phyloP scores from a whole-genome alignment of 768 basidiomycete species.

The Fomitopsis pulvina region DNA sequence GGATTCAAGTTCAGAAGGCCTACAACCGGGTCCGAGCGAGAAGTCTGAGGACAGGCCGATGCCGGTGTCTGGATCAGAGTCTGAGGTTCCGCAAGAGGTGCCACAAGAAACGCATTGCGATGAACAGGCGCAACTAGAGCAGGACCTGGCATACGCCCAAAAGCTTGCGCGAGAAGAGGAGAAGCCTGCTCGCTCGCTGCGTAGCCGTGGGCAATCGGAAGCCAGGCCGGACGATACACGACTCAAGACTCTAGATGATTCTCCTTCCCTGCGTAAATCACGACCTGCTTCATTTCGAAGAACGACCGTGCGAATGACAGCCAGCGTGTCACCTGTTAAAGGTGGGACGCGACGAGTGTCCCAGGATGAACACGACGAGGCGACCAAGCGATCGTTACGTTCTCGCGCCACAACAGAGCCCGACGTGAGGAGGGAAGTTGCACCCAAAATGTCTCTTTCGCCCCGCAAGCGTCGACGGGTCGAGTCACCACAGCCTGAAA shows the following conservation, averaged over 20 bases:
- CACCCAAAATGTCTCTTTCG: constrained; percentile 11
- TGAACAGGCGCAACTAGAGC: constrained; percentile 6
- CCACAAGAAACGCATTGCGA: neutral
- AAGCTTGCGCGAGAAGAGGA: no score
- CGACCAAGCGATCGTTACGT: constrained; percentile 21
- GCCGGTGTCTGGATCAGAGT: neutral
- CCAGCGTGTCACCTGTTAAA: neutral
- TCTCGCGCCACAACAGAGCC: constrained; percentile 24
- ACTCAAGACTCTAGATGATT: neutral
- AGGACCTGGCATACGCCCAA: no score
- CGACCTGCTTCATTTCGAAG: neutral
- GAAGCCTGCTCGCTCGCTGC: neutral
- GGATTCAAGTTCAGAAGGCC: no score
- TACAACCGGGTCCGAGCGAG: no score
- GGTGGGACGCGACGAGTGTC: neutral
- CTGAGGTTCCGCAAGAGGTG: neutral
- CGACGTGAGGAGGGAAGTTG: constrained; percentile 4
- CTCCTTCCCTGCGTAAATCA: neutral
- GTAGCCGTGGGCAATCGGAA: neutral
- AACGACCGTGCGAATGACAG: neutral
- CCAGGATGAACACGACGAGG: constrained; percentile 8
- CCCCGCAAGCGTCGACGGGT: constrained; percentile 26
- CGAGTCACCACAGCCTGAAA: constrained; percentile 20
- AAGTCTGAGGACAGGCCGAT: no score
- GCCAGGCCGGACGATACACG: neutral